Conservation (phyloP, 441 rosid genomes). For the Gossypium gossypioides region DNA sequence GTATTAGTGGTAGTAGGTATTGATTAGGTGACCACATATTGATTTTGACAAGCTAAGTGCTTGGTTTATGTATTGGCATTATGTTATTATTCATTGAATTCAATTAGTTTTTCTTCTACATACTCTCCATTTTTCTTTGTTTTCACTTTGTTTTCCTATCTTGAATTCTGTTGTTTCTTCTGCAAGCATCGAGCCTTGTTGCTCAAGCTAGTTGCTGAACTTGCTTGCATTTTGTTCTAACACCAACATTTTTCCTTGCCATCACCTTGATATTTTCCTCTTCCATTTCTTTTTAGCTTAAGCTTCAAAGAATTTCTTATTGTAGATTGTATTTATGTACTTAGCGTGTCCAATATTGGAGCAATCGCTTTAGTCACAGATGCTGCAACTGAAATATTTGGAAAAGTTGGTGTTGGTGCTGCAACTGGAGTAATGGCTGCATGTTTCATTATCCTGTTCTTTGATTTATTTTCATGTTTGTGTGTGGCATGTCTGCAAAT, state of each 20-base stretch:
- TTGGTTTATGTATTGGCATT: too few species aligned
- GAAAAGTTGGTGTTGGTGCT: constrained; percentile 98
- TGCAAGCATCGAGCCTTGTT: too few species aligned
- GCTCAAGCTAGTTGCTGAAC: too few species aligned
- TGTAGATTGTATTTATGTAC: constrained; percentile 26
- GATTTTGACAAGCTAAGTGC: too few species aligned
- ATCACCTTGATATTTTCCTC: constrained; percentile 10
- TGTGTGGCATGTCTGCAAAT: background rate
- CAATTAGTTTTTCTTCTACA: too few species aligned
- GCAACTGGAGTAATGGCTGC: constrained; percentile 99
- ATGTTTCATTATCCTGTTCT: constrained; percentile 23
- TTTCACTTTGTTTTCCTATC: too few species aligned
- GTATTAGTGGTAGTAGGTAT: too few species aligned
- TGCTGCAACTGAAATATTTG: constrained; percentile 93
- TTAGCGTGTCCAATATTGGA: constrained; percentile 90
- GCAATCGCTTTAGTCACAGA: constrained; percentile 96
- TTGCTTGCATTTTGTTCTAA: too few species aligned
- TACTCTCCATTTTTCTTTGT: too few species aligned
- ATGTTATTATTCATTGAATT: too few species aligned
- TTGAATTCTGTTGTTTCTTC: too few species aligned
- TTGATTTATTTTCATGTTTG: background rate
- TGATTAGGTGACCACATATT: too few species aligned
- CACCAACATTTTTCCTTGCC: constrained; percentile 7
- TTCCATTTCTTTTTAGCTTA: constrained; percentile 19
- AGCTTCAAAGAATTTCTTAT: constrained; percentile 28